Conservation (phyloP, 164 flowering plant species). For the Paratinospora sagittata region DNA sequence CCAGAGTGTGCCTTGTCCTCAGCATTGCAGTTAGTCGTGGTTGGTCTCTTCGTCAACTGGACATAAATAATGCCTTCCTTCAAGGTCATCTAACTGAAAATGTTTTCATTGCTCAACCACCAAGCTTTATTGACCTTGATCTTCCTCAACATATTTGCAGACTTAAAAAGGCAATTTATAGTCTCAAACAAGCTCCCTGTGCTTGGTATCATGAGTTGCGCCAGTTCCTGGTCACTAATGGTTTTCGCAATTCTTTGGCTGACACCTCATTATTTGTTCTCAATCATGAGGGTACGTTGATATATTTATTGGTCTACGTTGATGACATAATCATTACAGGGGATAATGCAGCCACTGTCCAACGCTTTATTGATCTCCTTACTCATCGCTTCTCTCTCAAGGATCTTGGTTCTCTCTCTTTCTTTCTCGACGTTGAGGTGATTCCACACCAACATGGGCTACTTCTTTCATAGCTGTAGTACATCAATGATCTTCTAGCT, state of each 20-base stretch:
- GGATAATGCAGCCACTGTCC: background rate
- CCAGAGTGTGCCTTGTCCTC: no score
- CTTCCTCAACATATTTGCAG: background rate
- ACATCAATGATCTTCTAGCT: background rate
- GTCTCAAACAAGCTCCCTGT: conserved; percentile 5
- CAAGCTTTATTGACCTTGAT: conserved; percentile 3
- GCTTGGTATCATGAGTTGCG: conserved; percentile 1
- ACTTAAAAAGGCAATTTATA: background rate
- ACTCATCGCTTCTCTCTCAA: background rate
- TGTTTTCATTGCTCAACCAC: background rate
- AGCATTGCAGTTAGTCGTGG: no score
- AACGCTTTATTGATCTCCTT: background rate
- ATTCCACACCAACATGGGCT: background rate
- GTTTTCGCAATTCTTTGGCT: background rate
- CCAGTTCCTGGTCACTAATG: background rate
- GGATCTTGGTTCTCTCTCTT: background rate
- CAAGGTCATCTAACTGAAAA: no score
- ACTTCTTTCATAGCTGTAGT: background rate
- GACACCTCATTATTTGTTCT: conserved; percentile 1
- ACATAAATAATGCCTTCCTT: no score
- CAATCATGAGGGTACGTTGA: background rate
- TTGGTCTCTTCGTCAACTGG: no score
- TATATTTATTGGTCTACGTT: background rate
- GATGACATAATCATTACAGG: conserved; percentile 1
- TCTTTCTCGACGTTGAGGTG: background rate